Evolutionary conservation across 768 basidiomycete species (phyloP).

Genomic region (Roridomyces roridus): DNA sequence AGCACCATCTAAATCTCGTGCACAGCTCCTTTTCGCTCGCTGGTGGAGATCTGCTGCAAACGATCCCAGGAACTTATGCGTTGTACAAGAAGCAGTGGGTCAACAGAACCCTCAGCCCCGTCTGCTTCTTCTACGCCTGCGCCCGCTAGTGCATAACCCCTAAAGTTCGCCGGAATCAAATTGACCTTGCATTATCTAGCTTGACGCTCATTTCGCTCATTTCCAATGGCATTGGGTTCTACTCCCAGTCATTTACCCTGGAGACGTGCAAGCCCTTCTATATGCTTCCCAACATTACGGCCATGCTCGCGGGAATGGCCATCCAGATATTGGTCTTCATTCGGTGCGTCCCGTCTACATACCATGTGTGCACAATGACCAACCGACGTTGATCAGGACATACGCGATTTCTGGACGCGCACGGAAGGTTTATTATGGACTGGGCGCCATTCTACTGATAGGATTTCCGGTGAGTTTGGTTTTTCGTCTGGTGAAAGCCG

Average conservation of each 20-base stretch:
- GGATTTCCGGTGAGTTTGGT: constrained; percentile 13
- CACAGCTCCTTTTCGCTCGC: constrained; percentile 17
- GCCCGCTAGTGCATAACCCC: constrained; percentile 14
- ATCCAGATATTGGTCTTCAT: constrained; percentile 21
- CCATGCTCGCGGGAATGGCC: constrained; percentile 27
- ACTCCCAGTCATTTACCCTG: constrained; percentile 2
- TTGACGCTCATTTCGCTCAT: constrained; percentile 16
- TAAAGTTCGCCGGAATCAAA: background rate
- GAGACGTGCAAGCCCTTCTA: constrained; percentile 18
- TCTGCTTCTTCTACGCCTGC: constrained; percentile 20
- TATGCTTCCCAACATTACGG: constrained; percentile 25
- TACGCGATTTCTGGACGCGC: constrained; percentile 23
- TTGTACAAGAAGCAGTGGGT: constrained; percentile 19
- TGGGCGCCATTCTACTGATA: constrained; percentile 11
- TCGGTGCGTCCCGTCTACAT: background rate
- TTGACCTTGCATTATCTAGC: background rate
- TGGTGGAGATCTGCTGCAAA: constrained; percentile 21
- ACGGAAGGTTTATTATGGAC: background rate
- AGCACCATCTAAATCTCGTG: background rate
- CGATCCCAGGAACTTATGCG: constrained; percentile 6
- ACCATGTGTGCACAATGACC: background rate
- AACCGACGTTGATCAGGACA: constrained; percentile 15
- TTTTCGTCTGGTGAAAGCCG: too few species aligned
- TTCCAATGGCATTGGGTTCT: constrained; percentile 18
- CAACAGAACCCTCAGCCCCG: constrained; percentile 5